Evolutionary conservation across 192 early-diverging fungal genomes (phyloP), one percentile per base, ranked within the genome.

Genomic region (Backusella parvicylindrica): DNA sequence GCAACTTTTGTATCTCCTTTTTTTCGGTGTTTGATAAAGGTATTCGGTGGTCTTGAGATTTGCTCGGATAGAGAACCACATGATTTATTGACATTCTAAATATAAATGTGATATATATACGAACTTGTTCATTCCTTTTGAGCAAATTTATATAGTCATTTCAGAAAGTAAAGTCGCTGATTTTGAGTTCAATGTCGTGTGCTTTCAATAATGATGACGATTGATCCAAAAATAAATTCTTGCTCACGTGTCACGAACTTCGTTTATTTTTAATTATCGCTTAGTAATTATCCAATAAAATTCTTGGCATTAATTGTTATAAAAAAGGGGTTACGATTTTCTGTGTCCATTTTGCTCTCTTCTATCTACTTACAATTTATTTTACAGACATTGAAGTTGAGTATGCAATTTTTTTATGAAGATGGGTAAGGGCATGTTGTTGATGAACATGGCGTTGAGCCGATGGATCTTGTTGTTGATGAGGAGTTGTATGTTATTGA

Each of bases 401-500:
- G 31, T 43, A 50, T 66, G 41, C 73, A 66, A 74, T 67, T 67
- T 67, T 50, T 74, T 35, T 43, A 73, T 64, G 71, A 73, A 73
- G 71, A 64, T 64, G 60, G 71, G 64, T 33, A 73, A 60, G 71
- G 71, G 15, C 31, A 41, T 18, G 71, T 72, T 64, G 71, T 64
- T 64, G 71, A 64, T 64, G 71, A 73, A 60, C 21, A 64, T 28
- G 71, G 71, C 1, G 49, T 72, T 72, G 71, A 72, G 71, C 71
- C 71, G 6, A 72, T 72, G 71, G 71, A 72, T 72, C 33, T 72
- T 72, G 71, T 72, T 72, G 32, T 72, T 72, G 71, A 63, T 9
- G 32, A 72, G 53, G 71, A 72, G 71, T 31, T 63, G 36, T n/a
- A n/a, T n/a, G n/a, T n/a, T n/a, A n/a, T n/a, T n/a, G n/a, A n/a